phyloP scores from a whole-genome alignment of 305 asterid genomes.

The Coffea humblotiana region DNA sequence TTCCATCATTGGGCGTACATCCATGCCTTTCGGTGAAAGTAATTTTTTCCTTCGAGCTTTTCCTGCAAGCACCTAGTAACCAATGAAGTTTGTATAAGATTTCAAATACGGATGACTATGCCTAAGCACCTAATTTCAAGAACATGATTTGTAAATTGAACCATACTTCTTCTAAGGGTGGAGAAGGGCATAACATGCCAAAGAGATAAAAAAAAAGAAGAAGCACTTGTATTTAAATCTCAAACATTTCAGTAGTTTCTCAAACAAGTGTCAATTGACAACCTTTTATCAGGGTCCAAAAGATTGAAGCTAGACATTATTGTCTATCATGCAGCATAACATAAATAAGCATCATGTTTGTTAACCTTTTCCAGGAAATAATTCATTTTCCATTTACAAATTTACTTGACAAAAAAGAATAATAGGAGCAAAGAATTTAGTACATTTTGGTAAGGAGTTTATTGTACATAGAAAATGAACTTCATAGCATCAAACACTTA shows the following conservation, averaged over 20 bases:
- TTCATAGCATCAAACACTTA: not conserved
- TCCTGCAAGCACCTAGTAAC: slow-evolving; percentile 85
- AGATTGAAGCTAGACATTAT: too few relatives aligned
- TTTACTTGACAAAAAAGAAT: too few relatives aligned
- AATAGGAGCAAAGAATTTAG: not conserved
- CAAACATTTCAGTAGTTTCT: too few relatives aligned
- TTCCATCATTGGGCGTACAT: slow-evolving; percentile 99
- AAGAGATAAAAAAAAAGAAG: too few relatives aligned
- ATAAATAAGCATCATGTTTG: too few relatives aligned
- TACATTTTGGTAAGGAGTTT: not conserved
- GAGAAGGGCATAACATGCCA: not conserved
- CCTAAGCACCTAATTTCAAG: slow-evolving; percentile 1
- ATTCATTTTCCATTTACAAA: too few relatives aligned
- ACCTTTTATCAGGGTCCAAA: too few relatives aligned
- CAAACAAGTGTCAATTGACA: too few relatives aligned
- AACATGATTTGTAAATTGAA: not conserved
- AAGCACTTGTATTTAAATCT: too few relatives aligned
- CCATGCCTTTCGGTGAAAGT: slow-evolving; percentile 95
- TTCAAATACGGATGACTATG: not conserved
- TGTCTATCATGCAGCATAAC: too few relatives aligned
- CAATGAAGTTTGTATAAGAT: slow-evolving; percentile 18
- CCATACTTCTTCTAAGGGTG: not conserved
- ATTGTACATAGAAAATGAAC: not conserved
- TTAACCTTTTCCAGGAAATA: too few relatives aligned
- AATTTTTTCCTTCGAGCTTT: slow-evolving; percentile 85